phyloP scores from a whole-genome alignment of 176 grass and related monocot genomes.

The Elymus sibiricus region DNA sequence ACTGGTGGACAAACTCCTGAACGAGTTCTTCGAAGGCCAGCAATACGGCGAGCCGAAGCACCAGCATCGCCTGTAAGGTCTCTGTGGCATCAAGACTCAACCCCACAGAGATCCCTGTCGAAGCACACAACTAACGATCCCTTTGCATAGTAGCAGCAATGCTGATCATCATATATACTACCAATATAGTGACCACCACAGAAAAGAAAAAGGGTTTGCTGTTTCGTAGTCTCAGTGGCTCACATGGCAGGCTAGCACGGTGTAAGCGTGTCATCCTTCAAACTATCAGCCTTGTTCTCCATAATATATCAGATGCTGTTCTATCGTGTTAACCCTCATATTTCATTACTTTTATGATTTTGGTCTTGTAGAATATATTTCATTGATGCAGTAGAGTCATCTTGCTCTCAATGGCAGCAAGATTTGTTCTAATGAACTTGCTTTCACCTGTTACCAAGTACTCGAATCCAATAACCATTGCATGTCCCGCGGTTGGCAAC shows the following conservation, averaged over 20 bases:
- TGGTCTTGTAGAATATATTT: not conserved
- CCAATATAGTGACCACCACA: not conserved
- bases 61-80: conserved; percentile 32
- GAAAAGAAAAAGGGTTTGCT: no score
- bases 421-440: not conserved
- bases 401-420: not conserved
- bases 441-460: not conserved
- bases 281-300: not conserved
- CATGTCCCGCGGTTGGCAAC: not conserved
- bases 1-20: conserved; percentile 60
- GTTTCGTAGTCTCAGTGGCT: not conserved
- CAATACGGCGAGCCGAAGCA: conserved; percentile 53
- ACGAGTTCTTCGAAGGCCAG: conserved; percentile 81
- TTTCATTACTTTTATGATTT: not conserved
- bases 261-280: not conserved
- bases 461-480: not conserved
- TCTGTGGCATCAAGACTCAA: not conserved
- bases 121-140: conserved; percentile 20
- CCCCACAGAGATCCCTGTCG: not conserved
- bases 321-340: not conserved
- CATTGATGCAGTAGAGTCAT: not conserved
- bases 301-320: not conserved
- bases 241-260: conserved; percentile 13
- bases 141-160: conserved; percentile 1
- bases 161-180: not conserved